These are phyloP conservation scores for Dioscorea cayenensis DNA, from an alignment of 116 monocot species.

Conservation along the genomic window DNA sequence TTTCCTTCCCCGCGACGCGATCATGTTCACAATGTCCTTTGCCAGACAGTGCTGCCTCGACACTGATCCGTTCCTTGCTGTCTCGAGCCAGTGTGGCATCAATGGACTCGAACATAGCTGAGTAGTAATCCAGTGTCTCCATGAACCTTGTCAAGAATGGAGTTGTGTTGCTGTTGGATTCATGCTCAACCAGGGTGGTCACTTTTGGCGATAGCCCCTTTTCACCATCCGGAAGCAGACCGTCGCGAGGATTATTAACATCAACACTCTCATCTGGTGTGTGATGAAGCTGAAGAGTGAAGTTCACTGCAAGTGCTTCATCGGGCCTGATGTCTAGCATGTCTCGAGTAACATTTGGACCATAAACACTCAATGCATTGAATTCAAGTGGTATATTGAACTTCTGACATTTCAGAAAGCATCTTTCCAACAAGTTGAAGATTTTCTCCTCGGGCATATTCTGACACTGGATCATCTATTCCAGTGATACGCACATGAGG, in stretches of 20 bases:
- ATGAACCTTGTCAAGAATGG: conserved; percentile 68
- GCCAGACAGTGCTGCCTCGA: conserved; percentile 94
- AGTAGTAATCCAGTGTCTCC: conserved; percentile 78
- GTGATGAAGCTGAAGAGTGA: conserved; percentile 81
- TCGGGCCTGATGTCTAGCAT: conserved; percentile 67
- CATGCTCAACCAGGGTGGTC: conserved; percentile 81
- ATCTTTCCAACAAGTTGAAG: conserved; percentile 39
- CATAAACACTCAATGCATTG: conserved; percentile 32
- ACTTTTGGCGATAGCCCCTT: conserved; percentile 70
- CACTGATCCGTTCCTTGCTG: conserved; percentile 56
- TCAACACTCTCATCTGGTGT: conserved; percentile 90
- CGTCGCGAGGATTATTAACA: conserved; percentile 73
- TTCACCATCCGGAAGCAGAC: conserved; percentile 78
- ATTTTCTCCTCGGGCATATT: conserved; percentile 48
- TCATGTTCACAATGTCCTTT: conserved; percentile 82
- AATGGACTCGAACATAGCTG: conserved; percentile 75
- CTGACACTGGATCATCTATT: conserved; percentile 66
- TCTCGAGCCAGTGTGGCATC: conserved; percentile 54
- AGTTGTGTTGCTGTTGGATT: conserved; percentile 87
- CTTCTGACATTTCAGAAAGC: conserved; percentile 50
- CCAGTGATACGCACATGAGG: conserved; percentile 80
- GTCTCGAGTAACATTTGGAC: conserved; percentile 39
- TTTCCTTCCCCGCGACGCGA: conserved; percentile 78
- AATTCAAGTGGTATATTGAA: conserved; percentile 80
- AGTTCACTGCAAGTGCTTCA: conserved; percentile 76